Conservation (phyloP, 73 alveolate genomes). For the Paramecium bursaria region DNA sequence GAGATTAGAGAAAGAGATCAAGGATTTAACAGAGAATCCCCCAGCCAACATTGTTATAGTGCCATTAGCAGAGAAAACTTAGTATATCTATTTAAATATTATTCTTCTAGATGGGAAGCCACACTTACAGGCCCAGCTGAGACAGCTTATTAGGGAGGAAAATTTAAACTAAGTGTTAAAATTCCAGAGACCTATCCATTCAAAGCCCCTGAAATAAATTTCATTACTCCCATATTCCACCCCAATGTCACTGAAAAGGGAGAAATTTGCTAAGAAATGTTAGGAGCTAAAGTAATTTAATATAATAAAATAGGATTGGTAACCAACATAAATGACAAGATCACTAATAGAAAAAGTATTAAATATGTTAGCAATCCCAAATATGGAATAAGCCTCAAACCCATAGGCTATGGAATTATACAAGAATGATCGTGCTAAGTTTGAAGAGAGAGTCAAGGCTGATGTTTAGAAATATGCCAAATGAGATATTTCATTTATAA, state of each 20-base stretch:
- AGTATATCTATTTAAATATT: not conserved
- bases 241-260: slow-evolving; percentile 71
- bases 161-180: slow-evolving; percentile 54
- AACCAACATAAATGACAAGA: slow-evolving; percentile 68
- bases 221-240: slow-evolving; percentile 71
- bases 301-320: slow-evolving; percentile 52
- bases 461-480: slow-evolving; percentile 10
- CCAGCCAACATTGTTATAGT: too few species aligned
- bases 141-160: slow-evolving; percentile 72
- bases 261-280: slow-evolving; percentile 63
- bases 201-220: slow-evolving; percentile 71
- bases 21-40: too few species aligned
- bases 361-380: slow-evolving; percentile 65
- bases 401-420: slow-evolving; percentile 69
- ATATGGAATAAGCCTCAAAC: slow-evolving; percentile 69
- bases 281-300: slow-evolving; percentile 28
- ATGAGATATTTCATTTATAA: slow-evolving; percentile 14
- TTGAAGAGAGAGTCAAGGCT: slow-evolving; percentile 56
- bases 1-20: too few species aligned
- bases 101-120: slow-evolving; percentile 66
- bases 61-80: slow-evolving; percentile 28
- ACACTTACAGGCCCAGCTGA: slow-evolving; percentile 69
- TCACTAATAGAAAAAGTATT: slow-evolving; percentile 64
- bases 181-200: slow-evolving; percentile 80
- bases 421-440: slow-evolving; percentile 58